Conservation (phyloP, 768 basidiomycete species). For the Tylopilus balloui region DNA sequence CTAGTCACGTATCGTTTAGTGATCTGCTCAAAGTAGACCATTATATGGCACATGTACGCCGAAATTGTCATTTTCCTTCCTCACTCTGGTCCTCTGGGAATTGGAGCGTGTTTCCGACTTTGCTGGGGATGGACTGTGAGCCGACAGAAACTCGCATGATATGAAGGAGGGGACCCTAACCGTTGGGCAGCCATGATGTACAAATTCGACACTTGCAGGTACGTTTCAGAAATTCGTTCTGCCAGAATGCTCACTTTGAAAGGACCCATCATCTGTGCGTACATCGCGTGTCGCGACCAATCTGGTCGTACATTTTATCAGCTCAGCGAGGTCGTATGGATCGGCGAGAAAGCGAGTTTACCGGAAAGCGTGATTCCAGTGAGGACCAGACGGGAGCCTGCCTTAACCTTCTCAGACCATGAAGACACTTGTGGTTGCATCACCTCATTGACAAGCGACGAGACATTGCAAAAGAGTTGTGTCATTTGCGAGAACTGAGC, state of each 20-base stretch:
- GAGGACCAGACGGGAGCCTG: slow-evolving; percentile 14
- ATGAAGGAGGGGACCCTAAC: slow-evolving; percentile 2
- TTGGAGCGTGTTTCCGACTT: slow-evolving; percentile 17
- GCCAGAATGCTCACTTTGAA: slow-evolving; percentile 24
- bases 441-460: slow-evolving; percentile 17
- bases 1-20: not conserved
- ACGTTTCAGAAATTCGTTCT: slow-evolving; percentile 17
- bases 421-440: slow-evolving; percentile 17
- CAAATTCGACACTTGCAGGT: slow-evolving; percentile 16
- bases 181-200: slow-evolving; percentile 23
- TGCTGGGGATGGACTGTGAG: not conserved
- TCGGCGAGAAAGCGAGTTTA: not conserved
- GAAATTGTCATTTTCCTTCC: slow-evolving; percentile 13
- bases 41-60: not conserved
- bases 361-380: slow-evolving; percentile 13
- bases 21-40: not conserved
- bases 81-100: slow-evolving; percentile 19
- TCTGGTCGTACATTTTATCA: not conserved
- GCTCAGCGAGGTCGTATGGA: not conserved
- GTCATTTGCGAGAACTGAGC: slow-evolving; percentile 17
- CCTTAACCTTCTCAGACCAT: slow-evolving; percentile 11
- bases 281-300: slow-evolving; percentile 19
- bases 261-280: slow-evolving; percentile 21
- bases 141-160: not conserved
- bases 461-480: slow-evolving; percentile 13